Evolutionary conservation across 768 basidiomycete genomes (phyloP).

Genomic region (Termitomyces titanicus): DNA sequence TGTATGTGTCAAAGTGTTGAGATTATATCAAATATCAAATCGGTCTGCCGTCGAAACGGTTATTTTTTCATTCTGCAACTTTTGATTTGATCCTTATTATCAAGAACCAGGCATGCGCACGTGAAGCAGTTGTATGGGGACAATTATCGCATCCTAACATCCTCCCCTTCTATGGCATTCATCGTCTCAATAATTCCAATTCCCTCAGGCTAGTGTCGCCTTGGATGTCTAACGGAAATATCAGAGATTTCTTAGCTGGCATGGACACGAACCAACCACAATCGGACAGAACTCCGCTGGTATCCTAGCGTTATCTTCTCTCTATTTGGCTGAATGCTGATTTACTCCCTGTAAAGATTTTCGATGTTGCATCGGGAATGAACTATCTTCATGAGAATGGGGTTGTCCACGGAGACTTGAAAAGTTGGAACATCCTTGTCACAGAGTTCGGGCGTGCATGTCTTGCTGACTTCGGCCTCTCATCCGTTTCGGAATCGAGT

Average conservation of each 20-base stretch:
- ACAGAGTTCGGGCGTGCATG: constrained; percentile 29
- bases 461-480: constrained; percentile 46
- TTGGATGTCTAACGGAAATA: constrained; percentile 33
- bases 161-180: constrained; percentile 34
- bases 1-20: constrained; percentile 24
- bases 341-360: constrained; percentile 14
- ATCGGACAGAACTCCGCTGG: constrained; percentile 4
- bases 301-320: background rate
- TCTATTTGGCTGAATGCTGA: constrained; percentile 7
- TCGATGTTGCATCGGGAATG: constrained; percentile 27
- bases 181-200: constrained; percentile 21
- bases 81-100: background rate
- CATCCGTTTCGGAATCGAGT: constrained; percentile 17
- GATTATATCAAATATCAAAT: constrained; percentile 17
- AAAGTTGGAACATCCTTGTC: constrained; percentile 26
- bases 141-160: constrained; percentile 15
- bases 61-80: background rate
- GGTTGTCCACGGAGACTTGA: constrained; percentile 42
- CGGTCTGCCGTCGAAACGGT: constrained; percentile 19
- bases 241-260: constrained; percentile 17
- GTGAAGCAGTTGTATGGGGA: constrained; percentile 7
- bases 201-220: constrained; percentile 29
- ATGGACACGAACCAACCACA: constrained; percentile 3
- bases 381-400: constrained; percentile 27
- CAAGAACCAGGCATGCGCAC: background rate